Evolutionary conservation across 2,329 filamentous ascomycete genomes (phyloP).

Genomic region (Pseudogymnoascus destructans): DNA sequence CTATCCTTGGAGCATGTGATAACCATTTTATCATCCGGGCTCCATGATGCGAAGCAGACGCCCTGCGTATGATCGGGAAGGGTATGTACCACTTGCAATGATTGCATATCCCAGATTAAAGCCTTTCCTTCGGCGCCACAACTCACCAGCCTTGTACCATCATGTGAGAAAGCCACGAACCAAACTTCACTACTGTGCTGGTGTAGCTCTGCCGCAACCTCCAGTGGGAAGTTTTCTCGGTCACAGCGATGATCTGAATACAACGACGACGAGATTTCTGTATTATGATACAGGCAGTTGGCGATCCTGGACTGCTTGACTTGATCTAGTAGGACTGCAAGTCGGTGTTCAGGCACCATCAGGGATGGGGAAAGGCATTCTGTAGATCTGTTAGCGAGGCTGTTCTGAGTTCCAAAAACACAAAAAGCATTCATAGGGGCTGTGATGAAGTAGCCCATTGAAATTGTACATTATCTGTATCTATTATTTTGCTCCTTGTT

Average conservation of each 20-base stretch:
- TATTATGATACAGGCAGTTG: constrained; percentile 81
- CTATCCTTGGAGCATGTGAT: constrained; percentile 71
- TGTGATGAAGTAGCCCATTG: not conserved
- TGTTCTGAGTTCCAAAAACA: not conserved
- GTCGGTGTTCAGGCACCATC: constrained; percentile 87
- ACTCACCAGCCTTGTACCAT: constrained; percentile 70
- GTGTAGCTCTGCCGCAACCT: constrained; percentile 55
- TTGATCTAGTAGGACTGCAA: constrained; percentile 68
- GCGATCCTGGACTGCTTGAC: constrained; percentile 76
- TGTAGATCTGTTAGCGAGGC: constrained; percentile 28
- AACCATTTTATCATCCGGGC: constrained; percentile 76
- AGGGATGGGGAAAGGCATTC: constrained; percentile 88
- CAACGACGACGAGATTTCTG: constrained; percentile 61
- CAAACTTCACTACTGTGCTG: constrained; percentile 76
- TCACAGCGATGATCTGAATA: constrained; percentile 85
- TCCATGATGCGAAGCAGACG: constrained; percentile 77
- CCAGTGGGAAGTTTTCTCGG: constrained; percentile 62
- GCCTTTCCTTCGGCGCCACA: constrained; percentile 64
- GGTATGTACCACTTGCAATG: constrained; percentile 49
- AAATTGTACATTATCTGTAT: not conserved
- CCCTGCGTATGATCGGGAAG: constrained; percentile 55
- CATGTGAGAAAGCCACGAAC: constrained; percentile 81
- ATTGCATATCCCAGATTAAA: constrained; percentile 67
- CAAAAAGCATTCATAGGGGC: not conserved
- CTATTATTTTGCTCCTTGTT: not conserved